Evolutionary conservation across 208 protist species (phyloP), one percentile per base, ranked within the genome.

Genomic region (Leishmania tarentolae): DNA sequence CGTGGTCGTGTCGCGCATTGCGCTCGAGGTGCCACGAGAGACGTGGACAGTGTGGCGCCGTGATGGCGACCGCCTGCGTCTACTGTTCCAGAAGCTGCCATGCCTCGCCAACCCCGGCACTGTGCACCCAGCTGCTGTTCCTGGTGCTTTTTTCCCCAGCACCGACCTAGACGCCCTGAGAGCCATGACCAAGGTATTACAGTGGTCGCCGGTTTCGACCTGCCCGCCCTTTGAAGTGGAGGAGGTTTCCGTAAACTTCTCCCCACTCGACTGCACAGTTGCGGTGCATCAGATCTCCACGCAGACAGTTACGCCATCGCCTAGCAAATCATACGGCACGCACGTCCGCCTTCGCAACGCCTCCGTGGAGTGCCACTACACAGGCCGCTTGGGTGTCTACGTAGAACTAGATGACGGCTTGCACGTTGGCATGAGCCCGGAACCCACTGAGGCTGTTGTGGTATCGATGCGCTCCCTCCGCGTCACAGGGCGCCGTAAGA

Each of bases 1-100:
- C 56, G 75, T 90, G 13, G 65, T 84, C 3, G 68, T 90, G n/a
- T 87, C 87, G 21, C 81, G 78, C 6, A 59, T 90, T n/a, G 65
- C 79, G 57, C 37, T 90, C 17, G 84, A 59, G 69, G 50, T 88
- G 31, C 37, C 72, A 52, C 68, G 61, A 1, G 72, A 79, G 70
- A 80, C 83, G 53, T 90, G 87, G 87, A 79, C 50, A n/a, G 76
- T 75, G 74, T 75, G 78, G 69, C 82, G 82, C 71, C 63, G 52
- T 1, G 70, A 85, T 46, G 82, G 76, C 0, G 70, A 85, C 72
- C 78, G 76, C 44, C 57, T 85, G 13, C 75, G 82, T 6, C 72
- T 81, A 0, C 71, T 85, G n/a, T 59, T 78, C n/a, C 52, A 85
- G 37, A 85, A 85, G 77, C 76, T 85, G 37, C 72, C 42, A 5